A percentile compares a stretch with the other conserved stretches of the same genome.
Conservation (phyloP, 1,139 yeast species). For the Kurtzmaniella quercitrusa region DNA sequence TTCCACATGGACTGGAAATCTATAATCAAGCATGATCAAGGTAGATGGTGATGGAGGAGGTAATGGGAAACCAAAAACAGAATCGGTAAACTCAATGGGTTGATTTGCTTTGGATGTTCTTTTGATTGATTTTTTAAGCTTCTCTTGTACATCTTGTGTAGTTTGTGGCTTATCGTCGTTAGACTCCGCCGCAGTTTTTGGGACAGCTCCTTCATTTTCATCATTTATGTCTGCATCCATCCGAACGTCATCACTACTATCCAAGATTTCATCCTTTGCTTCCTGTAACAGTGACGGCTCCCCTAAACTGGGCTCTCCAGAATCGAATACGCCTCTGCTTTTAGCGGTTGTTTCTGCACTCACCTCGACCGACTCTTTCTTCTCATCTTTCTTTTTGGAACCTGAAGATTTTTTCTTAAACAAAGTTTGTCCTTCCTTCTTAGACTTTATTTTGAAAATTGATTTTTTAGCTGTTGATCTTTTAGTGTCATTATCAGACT, state of each 20-base stretch:
- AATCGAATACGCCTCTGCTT: background rate
- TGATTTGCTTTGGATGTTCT: slow-evolving; percentile 54
- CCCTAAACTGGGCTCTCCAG: background rate
- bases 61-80: slow-evolving; percentile 81
- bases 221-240: slow-evolving; percentile 3
- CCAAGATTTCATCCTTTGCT: slow-evolving; percentile 9
- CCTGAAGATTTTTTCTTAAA: slow-evolving; percentile 7
- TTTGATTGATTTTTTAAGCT: slow-evolving; percentile 40
- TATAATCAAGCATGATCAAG: slow-evolving; percentile 70
- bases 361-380: slow-evolving; percentile 7
- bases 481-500: slow-evolving; percentile 23
- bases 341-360: slow-evolving; percentile 7
- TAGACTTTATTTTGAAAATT: slow-evolving; percentile 4
- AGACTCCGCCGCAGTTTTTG: slow-evolving; percentile 5
- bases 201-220: slow-evolving; percentile 9
- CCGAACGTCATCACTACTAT: background rate
- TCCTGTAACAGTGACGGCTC: slow-evolving; percentile 3
- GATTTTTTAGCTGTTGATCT: slow-evolving; percentile 7
- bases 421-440: slow-evolving; percentile 20
- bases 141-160: slow-evolving; percentile 44
- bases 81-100: slow-evolving; percentile 73
- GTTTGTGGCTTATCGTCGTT: slow-evolving; percentile 23
- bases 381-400: slow-evolving; percentile 8
- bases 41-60: slow-evolving; percentile 78
- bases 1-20: slow-evolving; percentile 93